A percentile compares a stretch with the other conserved stretches of the same genome.
phyloP scores from a whole-genome alignment of 1,284 basidiomycete species.

The Cryptococcus maquisensis region DNA sequence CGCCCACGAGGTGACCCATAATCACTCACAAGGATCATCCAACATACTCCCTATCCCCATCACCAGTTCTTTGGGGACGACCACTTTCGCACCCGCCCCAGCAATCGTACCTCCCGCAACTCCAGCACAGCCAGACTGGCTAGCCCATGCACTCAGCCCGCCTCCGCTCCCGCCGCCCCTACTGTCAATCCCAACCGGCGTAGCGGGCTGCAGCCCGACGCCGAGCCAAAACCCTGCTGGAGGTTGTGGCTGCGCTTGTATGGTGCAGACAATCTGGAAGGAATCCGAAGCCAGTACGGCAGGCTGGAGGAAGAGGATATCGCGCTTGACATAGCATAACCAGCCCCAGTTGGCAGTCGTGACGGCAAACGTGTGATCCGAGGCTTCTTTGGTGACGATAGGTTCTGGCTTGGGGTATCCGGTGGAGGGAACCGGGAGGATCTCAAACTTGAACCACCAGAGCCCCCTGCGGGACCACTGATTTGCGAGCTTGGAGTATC shows the following conservation, averaged over 20 bases:
- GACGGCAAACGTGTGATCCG: slow-evolving; percentile 75
- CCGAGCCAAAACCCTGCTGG: slow-evolving; percentile 53
- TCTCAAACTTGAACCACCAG: slow-evolving; percentile 78
- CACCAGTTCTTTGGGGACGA: slow-evolving; percentile 42
- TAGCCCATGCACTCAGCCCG: slow-evolving; percentile 37
- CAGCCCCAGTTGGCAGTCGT: slow-evolving; percentile 83
- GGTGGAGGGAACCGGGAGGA: slow-evolving; percentile 53
- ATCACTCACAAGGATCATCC: slow-evolving; percentile 57
- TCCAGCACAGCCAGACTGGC: slow-evolving; percentile 37
- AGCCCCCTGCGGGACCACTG: slow-evolving; percentile 77
- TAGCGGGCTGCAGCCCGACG: slow-evolving; percentile 22
- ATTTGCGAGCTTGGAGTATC: slow-evolving; percentile 60
- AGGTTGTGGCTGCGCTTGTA: slow-evolving; percentile 62
- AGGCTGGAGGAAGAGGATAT: slow-evolving; percentile 64
- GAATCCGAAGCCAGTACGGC: slow-evolving; percentile 57
- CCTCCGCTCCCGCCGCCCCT: slow-evolving; percentile 31
- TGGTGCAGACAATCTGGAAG: slow-evolving; percentile 72
- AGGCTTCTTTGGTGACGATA: slow-evolving; percentile 66
- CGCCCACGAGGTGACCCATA: not conserved
- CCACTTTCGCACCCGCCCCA: slow-evolving; percentile 35
- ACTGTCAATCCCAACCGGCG: not conserved
- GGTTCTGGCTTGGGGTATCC: slow-evolving; percentile 23
- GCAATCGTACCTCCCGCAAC: slow-evolving; percentile 41
- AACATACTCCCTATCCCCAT: slow-evolving; percentile 66
- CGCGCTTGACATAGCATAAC: slow-evolving; percentile 69